Base-by-base conservation (phyloP, 768 basidiomycete species). In the Podaxis sp. region DNA sequence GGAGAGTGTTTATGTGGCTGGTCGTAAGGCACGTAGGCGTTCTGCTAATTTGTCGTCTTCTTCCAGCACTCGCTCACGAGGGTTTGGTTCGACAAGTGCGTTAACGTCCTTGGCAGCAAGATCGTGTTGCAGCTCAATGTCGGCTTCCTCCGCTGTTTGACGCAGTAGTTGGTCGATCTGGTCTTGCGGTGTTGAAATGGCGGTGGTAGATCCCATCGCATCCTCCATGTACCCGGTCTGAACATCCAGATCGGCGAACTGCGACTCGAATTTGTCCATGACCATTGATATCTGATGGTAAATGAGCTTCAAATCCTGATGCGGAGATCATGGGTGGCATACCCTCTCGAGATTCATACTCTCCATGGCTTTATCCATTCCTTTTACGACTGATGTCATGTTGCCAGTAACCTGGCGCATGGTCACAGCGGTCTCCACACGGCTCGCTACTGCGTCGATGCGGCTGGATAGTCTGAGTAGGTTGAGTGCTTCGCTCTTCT, bases 321-420 rank as follows among this genome's bases (percentile, higher is more conserved):
- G 40, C 24, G 53, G 40, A 49, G 30, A 36, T 37, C 26, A 40
- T 30, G 36, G 44, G 30, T 53, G 38, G 12, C 22, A 49, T 70
- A 97, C 96, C 73, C 90, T 84, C 70, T 99, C 97, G 61, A 99
- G 84, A 79, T 99, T 99, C 97, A 99, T 99, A 76, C 83, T 91
- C 69, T 97, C 91, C 97, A 99, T 99, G 3, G 97, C 97, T 72
- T 90, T 93, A 74, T 99, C 97, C 97, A 99, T 99, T 37, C 95
- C 96, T 70, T 87, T 88, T 50, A 99, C 97, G 2, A 99, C 97
- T 38, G 89, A 89, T 15, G 94, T 89, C 96, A 99, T 97, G 74
- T 89, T 95, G 3, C 95, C 95, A 33, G 97, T 96, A 44, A 99
- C 91, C 76, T 93, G 86, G 54, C 93, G 87, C 94, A 99, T 98